Evolutionary conservation across 164 flowering plant genomes (phyloP), one percentile per base, ranked within the genome.

Genomic region (Nelumbo lutea): DNA sequence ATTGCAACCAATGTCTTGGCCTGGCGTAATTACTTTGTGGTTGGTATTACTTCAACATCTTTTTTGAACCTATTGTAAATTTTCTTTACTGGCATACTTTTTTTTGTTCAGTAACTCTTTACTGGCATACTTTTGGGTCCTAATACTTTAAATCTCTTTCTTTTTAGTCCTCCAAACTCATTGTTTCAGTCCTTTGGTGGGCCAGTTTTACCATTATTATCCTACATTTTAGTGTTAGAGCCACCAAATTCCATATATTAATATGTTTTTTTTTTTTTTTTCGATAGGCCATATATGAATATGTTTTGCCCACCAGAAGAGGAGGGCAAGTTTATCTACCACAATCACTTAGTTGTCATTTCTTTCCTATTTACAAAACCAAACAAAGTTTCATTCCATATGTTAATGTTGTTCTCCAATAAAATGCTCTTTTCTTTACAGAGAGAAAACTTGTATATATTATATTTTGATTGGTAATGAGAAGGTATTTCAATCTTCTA

Each of bases 21-120:
- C 48, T 95, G 99, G 99, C 91, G 97, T 51, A 89, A 79, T 72
- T 90, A 78, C 72, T 78, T 92, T 44, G 97, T 89, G 93, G 97
- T 91, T 41, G 78, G 94, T 88, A 70, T 67, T 55, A 47, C 43
- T 63, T 50, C 39, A 53, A 3, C 60, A 45, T 69, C 38, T 38
- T 63, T 38, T 44, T 70, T 38, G 38, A n/a, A 57, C 10, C 48
- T 46, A 10, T n/a, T 8, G 11, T 42, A n/a, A 15, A 4, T 15
- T 58, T 45, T 7, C 2, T 42, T 58, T 15, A 9, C 1, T 42
- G 5, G 50, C 5, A 38, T 56, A 13, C 4, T 5, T 53, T 6
- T 65, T 10, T 1, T 13, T 6, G 50, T 27, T 27, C 27, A 27
- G 27, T 27, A 27, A 27, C 27, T 27, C 27, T 27, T 27, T 27